These are phyloP conservation scores for Cucurbita argyrosperma DNA, from an alignment of 306 rosid genomes.

Conservation along the genomic window DNA sequence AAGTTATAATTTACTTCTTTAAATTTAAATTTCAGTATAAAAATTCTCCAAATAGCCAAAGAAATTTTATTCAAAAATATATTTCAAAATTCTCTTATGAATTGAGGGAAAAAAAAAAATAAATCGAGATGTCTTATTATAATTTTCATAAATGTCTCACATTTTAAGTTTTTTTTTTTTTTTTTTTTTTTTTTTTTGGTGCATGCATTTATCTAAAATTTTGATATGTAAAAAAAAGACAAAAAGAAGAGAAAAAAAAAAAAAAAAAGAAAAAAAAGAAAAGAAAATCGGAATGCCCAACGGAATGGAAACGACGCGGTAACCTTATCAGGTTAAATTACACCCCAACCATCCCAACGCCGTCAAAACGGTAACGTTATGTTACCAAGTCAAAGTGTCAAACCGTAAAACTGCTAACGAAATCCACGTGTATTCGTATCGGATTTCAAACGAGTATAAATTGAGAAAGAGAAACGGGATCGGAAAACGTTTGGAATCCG, in stretches of 20 bases:
- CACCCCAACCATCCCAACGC: not conserved
- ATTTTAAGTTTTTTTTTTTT: not conserved
- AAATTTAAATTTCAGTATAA: not conserved
- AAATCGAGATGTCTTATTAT: not conserved
- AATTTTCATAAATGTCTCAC: not conserved
- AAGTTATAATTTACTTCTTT: not conserved
- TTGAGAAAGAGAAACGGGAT: conserved; percentile 1
- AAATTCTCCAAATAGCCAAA: not conserved
- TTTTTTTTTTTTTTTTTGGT: not conserved
- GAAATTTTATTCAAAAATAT: not conserved
- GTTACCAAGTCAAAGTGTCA: not conserved
- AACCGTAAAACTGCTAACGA: not conserved
- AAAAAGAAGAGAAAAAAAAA: too few relatives aligned
- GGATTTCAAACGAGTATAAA: conserved; percentile 27
- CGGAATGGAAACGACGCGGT: not conserved
- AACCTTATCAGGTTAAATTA: not conserved
- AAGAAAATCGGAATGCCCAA: not conserved
- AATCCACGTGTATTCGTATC: conserved; percentile 31
- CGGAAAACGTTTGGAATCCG: conserved; percentile 18
- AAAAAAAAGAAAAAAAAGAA: too few relatives aligned
- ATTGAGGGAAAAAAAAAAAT: not conserved
- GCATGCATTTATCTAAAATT: not conserved
- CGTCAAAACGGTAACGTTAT: not conserved
- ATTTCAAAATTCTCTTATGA: not conserved
- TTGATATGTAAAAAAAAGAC: not conserved